Base-by-base conservation (phyloP, 768 basidiomycete genomes). In the Hirschioporus abietinus region DNA sequence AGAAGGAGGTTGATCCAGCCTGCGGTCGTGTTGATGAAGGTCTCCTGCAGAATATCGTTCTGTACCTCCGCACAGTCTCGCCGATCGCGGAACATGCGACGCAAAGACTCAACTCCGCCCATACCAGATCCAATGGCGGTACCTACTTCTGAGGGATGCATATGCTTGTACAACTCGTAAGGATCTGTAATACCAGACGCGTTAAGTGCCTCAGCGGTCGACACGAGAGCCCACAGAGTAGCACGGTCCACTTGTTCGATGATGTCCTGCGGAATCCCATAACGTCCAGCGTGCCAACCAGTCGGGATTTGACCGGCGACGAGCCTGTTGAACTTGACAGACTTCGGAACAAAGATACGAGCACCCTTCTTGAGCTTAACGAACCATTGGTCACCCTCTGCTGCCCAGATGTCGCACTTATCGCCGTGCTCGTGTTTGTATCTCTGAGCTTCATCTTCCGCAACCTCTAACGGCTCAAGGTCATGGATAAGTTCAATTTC, bases 11-110 rank as follows among this genome's bases (percentile, higher is more conserved):
- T 99, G 73, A 99, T 84, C 97, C 97, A 99, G 60, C 96, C 96
- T 66, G 96, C 96, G 58, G 95, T 95, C 1, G 95, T 98, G 79
- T 99, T 99, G 82, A 99, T 99, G 84, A 99, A 99, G 92, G 97
- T 99, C 78, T 99, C 97, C 77, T 99, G 97, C 58, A 99, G 82
- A 70, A 99, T 92, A 73, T 99, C 97, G 73, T 96, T 99, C 79
- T 99, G 97, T 0, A 99, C 95, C 36, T 98, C 95, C 76, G 92
- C 93, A 81, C 98, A 97, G 74, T 98, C 96, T 57, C 95, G 91
- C 69, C 97, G 91, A 75, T 99, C 97, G 78, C 94, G 97, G 86
- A 99, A 99, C 97, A 99, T 99, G 79, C 92, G 89, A 64, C 89
- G 84, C 79, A 98, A 83, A 73, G 91, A 92, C 67, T 88, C 87